These are phyloP conservation scores for Trametes maxima DNA, from an alignment of 768 basidiomycete genomes.

Conservation along the genomic window DNA sequence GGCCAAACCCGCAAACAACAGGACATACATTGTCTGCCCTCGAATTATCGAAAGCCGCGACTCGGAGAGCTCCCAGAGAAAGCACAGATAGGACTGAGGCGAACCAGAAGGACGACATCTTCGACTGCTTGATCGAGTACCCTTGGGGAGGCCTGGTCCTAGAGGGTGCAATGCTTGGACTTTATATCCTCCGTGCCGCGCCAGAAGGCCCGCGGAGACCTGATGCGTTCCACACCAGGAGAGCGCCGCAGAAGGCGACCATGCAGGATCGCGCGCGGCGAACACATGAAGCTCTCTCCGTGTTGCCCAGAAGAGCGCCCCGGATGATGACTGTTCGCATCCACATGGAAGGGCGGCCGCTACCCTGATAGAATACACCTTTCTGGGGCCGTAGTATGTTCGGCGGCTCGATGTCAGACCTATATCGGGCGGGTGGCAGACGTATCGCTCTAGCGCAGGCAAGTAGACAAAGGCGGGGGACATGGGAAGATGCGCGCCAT, in stretches of 20 bases:
- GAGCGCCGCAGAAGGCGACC: constrained; percentile 2
- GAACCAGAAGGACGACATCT: constrained; percentile 20
- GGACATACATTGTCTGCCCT: constrained; percentile 25
- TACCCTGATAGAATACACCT: constrained; percentile 6
- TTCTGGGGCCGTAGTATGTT: constrained; percentile 10
- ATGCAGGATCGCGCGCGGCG: constrained; percentile 18
- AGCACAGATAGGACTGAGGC: constrained; percentile 13
- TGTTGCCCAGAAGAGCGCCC: neutral
- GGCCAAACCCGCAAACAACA: neutral
- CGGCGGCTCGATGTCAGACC: constrained; percentile 1
- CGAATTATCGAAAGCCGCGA: constrained; percentile 22
- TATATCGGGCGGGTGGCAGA: constrained; percentile 14
- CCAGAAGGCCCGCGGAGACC: constrained; percentile 10
- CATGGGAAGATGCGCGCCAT: constrained; percentile 14
- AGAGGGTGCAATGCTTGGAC: neutral
- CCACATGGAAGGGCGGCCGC: neutral
- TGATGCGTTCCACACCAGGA: constrained; percentile 2
- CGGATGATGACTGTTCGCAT: neutral
- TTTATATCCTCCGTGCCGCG: constrained; percentile 9
- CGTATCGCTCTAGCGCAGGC: constrained; percentile 2
- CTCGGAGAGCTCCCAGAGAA: constrained; percentile 13
- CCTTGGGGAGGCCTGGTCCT: constrained; percentile 7
- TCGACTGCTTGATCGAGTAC: neutral
- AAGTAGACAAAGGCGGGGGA: neutral
- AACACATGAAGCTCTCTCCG: constrained; percentile 4